phyloP scores from a whole-genome alignment of 2,329 filamentous ascomycete species.

The Chaetomium sp. region DNA sequence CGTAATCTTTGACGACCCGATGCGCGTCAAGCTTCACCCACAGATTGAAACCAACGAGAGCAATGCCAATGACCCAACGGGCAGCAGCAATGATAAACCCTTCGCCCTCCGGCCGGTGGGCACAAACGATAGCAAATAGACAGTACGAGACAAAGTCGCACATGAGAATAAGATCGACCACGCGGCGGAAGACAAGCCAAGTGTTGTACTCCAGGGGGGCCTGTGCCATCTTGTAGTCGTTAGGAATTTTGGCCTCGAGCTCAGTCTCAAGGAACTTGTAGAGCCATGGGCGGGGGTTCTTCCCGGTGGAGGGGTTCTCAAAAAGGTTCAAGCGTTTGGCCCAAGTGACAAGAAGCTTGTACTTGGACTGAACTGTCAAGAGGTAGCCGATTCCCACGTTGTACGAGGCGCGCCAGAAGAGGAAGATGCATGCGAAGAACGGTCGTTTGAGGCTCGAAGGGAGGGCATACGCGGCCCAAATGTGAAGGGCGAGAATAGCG shows the following conservation, averaged over 20 bases:
- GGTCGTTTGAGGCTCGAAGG: slow-evolving; percentile 65
- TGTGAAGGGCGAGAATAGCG: slow-evolving; percentile 66
- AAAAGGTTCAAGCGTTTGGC: slow-evolving; percentile 81
- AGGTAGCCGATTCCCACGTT: slow-evolving; percentile 91
- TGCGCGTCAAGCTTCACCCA: slow-evolving; percentile 99
- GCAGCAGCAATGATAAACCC: slow-evolving; percentile 58
- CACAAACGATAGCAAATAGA: slow-evolving; percentile 87
- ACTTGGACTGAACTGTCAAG: slow-evolving; percentile 82
- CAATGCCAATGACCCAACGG: slow-evolving; percentile 73
- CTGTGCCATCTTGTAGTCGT: slow-evolving; percentile 88
- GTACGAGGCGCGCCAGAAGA: slow-evolving; percentile 89
- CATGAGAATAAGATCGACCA: slow-evolving; percentile 97
- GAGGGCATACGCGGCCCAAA: slow-evolving; percentile 66
- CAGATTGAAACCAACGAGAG: slow-evolving; percentile 84
- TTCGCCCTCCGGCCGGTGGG: slow-evolving; percentile 67
- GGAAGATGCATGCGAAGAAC: slow-evolving; percentile 73
- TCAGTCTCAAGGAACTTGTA: slow-evolving; percentile 82
- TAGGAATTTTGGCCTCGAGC: slow-evolving; percentile 87
- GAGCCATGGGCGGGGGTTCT: slow-evolving; percentile 74
- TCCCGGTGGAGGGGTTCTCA: slow-evolving; percentile 70
- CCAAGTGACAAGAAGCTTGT: slow-evolving; percentile 80
- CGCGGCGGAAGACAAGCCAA: slow-evolving; percentile 90
- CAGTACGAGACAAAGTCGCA: slow-evolving; percentile 98
- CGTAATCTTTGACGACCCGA: slow-evolving; percentile 96
- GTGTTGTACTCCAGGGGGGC: slow-evolving; percentile 98